Base-by-base conservation (phyloP, 768 basidiomycete genomes). In the Nidula microcarpa region DNA sequence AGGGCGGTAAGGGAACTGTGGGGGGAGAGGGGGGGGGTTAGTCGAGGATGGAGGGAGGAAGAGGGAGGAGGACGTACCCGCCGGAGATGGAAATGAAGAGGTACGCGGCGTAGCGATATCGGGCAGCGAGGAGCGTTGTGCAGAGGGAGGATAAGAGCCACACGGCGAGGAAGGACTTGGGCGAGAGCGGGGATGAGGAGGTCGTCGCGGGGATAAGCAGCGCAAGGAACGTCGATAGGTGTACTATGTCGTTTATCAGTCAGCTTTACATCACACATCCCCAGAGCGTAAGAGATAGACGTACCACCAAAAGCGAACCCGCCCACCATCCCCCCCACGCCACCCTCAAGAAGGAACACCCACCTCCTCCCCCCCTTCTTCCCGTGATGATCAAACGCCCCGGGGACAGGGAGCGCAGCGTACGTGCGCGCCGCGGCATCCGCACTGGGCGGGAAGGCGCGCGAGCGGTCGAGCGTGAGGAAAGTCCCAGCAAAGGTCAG, bases 401-500 rank as follows among this genome's bases (percentile, higher is more conserved):
- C 69, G 50, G 67, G 58, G 53, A 69, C 57, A 16, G 66, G 57
- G 32, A 72, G 60, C n/a, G 68, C 55, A 46, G 65, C 54, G 36
- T 68, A 71, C 23, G 23, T 23, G 23, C 23, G 23, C 23, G 23
- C 23, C 23, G 23, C 23, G 7, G 49, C 60, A 33, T 62, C 61
- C 48, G 68, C 69, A 57, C 69, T 68, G 6, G 80, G 74, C 0
- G 78, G 69, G 59, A 89, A 87, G 6, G 80, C 76, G 37, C 84
- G 78, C 17, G 86, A 81, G 39, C 87, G 82, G 62, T 88, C 86
- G 47, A 89, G 76, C 14, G 79, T 87, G 17, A 88, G 70, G 65
- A 89, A 88, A 2, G 85, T 76, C n/a, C 87, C 86, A n/a, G 84
- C 72, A 61, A 87, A 84, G 6, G 79, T 80, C 36, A 85, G 70